A percentile compares a stretch with the other conserved stretches of the same genome.
These are phyloP conservation scores for Westerdykella aurantiaca DNA, from an alignment of 2,329 filamentous ascomycete genomes.

Conservation along the genomic window DNA sequence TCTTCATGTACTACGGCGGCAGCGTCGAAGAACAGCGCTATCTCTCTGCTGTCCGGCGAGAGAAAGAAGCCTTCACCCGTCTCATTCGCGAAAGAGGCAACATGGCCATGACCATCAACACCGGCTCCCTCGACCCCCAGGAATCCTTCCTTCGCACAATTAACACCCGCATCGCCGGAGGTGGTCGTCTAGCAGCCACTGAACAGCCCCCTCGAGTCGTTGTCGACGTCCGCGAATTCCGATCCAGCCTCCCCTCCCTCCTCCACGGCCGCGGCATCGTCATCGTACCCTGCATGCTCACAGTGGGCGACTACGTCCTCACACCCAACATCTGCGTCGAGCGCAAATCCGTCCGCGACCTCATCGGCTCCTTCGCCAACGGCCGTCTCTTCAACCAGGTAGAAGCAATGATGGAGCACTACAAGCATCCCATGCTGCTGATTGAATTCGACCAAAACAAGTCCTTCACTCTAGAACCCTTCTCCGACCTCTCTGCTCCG, in stretches of 20 bases:
- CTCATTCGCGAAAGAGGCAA: conserved; percentile 89
- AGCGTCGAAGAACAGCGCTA: conserved; percentile 96
- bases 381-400: conserved; percentile 88
- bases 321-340: conserved; percentile 89
- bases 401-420: conserved; percentile 91
- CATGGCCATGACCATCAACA: conserved; percentile 83
- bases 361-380: conserved; percentile 87
- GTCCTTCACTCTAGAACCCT: conserved; percentile 77
- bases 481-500: conserved; percentile 43
- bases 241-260: conserved; percentile 84
- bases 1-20: conserved; percentile 93
- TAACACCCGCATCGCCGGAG: conserved; percentile 93
- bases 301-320: conserved; percentile 92
- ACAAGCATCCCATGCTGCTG: conserved; percentile 81
- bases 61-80: conserved; percentile 93
- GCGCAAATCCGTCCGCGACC: conserved; percentile 84
- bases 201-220: conserved; percentile 84
- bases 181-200: conserved; percentile 76
- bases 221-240: conserved; percentile 93
- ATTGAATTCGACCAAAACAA: conserved; percentile 99
- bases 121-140: conserved; percentile 69
- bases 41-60: conserved; percentile 78
- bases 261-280: conserved; percentile 84
- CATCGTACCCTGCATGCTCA: conserved; percentile 90
- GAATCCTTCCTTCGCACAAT: conserved; percentile 90